These are phyloP conservation scores for Erythrobasidium hasegawianum DNA, from an alignment of 1,284 basidiomycete genomes.

Conservation along the genomic window DNA sequence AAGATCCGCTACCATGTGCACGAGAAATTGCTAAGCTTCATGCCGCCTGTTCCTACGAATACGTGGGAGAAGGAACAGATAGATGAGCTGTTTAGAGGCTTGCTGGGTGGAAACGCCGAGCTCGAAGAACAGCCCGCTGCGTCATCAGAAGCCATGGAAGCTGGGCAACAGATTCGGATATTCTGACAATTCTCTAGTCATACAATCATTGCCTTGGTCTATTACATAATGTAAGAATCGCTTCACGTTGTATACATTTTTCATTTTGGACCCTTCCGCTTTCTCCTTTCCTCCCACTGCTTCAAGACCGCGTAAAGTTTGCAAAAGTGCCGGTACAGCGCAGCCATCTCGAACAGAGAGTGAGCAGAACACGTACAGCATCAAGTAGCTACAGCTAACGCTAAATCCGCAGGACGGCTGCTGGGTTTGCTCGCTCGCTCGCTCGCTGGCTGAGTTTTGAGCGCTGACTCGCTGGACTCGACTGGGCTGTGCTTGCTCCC, in stretches of 20 bases:
- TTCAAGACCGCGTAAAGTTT: not conserved
- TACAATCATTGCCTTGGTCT: no score
- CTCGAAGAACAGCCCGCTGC: not conserved
- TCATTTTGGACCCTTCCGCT: not conserved
- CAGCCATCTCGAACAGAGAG: slow-evolving; percentile 1
- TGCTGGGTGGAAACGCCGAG: slow-evolving; percentile 58
- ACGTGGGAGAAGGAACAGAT: slow-evolving; percentile 87
- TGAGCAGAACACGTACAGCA: not conserved
- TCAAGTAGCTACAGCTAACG: not conserved
- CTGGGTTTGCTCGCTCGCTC: slow-evolving; percentile 1
- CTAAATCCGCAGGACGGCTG: not conserved
- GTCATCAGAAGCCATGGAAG: no score
- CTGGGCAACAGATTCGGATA: not conserved
- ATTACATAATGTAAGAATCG: no score
- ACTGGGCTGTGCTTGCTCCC: not conserved
- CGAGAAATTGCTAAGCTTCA: slow-evolving; percentile 89
- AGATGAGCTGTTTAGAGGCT: slow-evolving; percentile 80
- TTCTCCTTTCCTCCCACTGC: not conserved
- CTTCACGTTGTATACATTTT: not conserved
- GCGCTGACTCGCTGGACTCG: not conserved
- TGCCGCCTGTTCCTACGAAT: slow-evolving; percentile 67
- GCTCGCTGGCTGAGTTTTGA: slow-evolving; percentile 1
- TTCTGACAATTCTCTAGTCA: not conserved
- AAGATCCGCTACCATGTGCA: slow-evolving; percentile 86
- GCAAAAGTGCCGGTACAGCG: slow-evolving; percentile 1